Evolutionary conservation across 2,329 filamentous ascomycete species (phyloP).

Genomic region (Paecilomyces sp.): DNA sequence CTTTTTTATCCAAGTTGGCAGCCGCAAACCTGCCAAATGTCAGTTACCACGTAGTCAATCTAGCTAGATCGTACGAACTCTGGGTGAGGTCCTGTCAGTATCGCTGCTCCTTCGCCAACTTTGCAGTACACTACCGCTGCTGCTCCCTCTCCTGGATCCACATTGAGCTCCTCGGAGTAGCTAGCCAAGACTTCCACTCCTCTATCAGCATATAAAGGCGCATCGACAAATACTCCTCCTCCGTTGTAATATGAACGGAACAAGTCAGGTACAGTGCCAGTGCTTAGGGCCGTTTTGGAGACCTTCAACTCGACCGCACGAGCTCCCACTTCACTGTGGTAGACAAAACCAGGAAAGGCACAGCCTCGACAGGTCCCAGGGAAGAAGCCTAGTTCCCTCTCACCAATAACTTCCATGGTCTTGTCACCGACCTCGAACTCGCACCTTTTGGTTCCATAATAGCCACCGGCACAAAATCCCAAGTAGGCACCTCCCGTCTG

Average conservation of each 20-base stretch:
- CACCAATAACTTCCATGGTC: conserved; percentile 75
- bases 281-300: conserved; percentile 50
- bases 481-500: conserved; percentile 78
- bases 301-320: conserved; percentile 63
- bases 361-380: conserved; percentile 78
- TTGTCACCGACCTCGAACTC: conserved; percentile 88
- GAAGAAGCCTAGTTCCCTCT: conserved; percentile 80
- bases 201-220: conserved; percentile 51
- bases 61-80: conserved; percentile 54
- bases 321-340: conserved; percentile 79
- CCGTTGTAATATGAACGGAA: conserved; percentile 88
- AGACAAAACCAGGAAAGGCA: conserved; percentile 84
- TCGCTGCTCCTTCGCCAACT: conserved; percentile 68
- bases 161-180: conserved; percentile 66
- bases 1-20: conserved; percentile 63
- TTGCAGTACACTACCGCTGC: conserved; percentile 80
- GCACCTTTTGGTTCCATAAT: conserved; percentile 74
- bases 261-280: conserved; percentile 48
- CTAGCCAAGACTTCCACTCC: conserved; percentile 76
- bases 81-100: conserved; percentile 84
- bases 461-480: conserved; percentile 89
- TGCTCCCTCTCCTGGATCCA: conserved; percentile 64
- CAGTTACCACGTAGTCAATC: conserved; percentile 11
- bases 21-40: conserved; percentile 63
- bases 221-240: conserved; percentile 85